A percentile compares a stretch with the other conserved stretches of the same genome.
Conservation (phyloP, 2,329 filamentous ascomycete genomes). For the Fusarium hostae region DNA sequence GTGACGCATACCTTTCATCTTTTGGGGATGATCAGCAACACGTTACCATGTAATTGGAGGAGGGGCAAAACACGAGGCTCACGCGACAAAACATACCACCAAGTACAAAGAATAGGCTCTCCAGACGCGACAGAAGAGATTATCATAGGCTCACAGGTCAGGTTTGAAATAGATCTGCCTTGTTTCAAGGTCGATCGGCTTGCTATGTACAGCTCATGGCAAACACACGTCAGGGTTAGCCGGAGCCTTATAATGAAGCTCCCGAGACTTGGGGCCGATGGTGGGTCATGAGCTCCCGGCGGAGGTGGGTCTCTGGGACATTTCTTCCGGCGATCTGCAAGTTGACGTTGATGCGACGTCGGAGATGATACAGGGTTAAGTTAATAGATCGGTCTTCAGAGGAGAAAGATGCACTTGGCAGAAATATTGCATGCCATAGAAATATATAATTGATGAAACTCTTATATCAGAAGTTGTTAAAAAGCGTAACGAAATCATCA, state of each 20-base stretch:
- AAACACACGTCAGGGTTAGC: constrained; percentile 12
- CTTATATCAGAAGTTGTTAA: constrained; percentile 15
- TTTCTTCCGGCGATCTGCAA: constrained; percentile 29
- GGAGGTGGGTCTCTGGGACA: constrained; percentile 19
- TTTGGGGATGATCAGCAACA: constrained; percentile 34
- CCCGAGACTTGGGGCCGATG: constrained; percentile 26
- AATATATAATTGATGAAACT: background rate
- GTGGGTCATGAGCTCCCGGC: constrained; percentile 32
- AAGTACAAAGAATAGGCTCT: constrained; percentile 12
- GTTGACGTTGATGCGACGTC: constrained; percentile 27
- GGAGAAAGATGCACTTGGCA: background rate
- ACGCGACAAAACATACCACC: constrained; percentile 32
- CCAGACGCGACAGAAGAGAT: background rate
- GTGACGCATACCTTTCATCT: constrained; percentile 39
- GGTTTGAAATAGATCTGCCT: constrained; percentile 8
- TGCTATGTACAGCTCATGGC: constrained; percentile 2
- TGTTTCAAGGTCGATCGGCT: constrained; percentile 12
- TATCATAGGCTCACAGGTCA: background rate
- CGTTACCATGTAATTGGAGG: constrained; percentile 28
- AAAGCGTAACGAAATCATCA: constrained; percentile 23
- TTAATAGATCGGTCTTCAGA: background rate
- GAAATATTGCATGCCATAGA: background rate
- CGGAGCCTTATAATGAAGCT: constrained; percentile 9
- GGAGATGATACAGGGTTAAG: background rate
- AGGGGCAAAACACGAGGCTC: constrained; percentile 25